A percentile compares a stretch with the other conserved stretches of the same genome.
Conservation (phyloP, 2,329 filamentous ascomycete genomes). For the Scedosporium minutisporum region DNA sequence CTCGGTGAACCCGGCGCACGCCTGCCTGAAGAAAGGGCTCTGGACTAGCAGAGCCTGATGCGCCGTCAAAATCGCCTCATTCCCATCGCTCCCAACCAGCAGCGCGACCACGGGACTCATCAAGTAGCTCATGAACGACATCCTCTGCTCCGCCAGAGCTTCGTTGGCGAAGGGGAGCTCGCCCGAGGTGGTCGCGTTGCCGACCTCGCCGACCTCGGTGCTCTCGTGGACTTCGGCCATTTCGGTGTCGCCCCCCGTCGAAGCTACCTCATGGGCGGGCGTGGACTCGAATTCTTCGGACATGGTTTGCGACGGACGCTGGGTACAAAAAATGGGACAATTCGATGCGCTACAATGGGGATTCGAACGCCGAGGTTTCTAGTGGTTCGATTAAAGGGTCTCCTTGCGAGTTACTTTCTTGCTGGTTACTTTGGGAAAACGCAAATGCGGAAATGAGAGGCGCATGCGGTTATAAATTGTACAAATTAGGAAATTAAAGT, state of each 20-base stretch:
- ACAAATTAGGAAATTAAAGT: no score
- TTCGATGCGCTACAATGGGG: background rate
- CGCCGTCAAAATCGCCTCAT: conserved; percentile 57
- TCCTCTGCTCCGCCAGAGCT: background rate
- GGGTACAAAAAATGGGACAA: background rate
- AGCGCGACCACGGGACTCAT: conserved; percentile 61
- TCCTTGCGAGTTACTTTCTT: no score
- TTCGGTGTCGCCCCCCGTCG: background rate
- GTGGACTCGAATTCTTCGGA: background rate
- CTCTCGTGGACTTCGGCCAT: background rate
- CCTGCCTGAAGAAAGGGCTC: conserved; percentile 64
- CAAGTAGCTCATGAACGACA: conserved; percentile 49
- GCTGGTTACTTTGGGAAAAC: no score
- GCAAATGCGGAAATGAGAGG: no score
- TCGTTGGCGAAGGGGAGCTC: conserved; percentile 3
- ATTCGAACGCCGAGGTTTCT: background rate
- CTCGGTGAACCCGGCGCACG: conserved; percentile 51
- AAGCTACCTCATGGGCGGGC: background rate
- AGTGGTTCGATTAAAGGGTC: no score
- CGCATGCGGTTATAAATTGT: no score
- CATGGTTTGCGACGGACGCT: background rate
- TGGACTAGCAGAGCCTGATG: conserved; percentile 68
- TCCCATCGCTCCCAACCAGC: conserved; percentile 51
- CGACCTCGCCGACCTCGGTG: background rate
- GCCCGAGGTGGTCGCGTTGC: background rate